Evolutionary conservation across 2,329 filamentous ascomycete genomes (phyloP), one percentile per base, ranked within the genome.

Genomic region (Coniochaeta sp.): DNA sequence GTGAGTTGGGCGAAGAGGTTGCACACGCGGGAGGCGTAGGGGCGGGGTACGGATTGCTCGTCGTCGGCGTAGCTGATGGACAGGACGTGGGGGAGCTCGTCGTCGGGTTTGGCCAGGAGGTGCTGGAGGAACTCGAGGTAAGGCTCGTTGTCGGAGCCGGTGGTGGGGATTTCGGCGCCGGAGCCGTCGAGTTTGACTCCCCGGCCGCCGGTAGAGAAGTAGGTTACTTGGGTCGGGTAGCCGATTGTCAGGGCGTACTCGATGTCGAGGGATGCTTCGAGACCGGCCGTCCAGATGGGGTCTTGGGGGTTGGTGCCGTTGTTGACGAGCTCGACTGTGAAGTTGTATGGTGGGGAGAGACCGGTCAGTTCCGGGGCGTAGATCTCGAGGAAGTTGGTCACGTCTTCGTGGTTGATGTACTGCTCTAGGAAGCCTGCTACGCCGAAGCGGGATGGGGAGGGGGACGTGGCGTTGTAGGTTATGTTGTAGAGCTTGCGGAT

Each of bases 51-150:
- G 0, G 73, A 72, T 48, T 78, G 69, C 65, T 83, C 80, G 56
- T 82, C 75, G 57, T 83, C 79, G 13, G 73, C 77, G 60, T 83
- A 84, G 13, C 77, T 81, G 18, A 81, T 73, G 46, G 76, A 77
- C 12, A 84, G 69, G 2, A 83, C 75, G 49, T 79, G 77, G 1
- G 81, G 81, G 12, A 82, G 60, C 18, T 72, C 62, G 13, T 66
- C 61, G 46, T 76, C 71, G 1, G 66, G 61, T 53, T 71, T 67
- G 20, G 57, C 63, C 1, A 82, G 66, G 7, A 83, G 64, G 53
- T 75, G 71, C 51, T 78, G 67, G 13, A 82, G 65, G 56, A 79
- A 76, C 32, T 76, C 72, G 4, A 83, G 64, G 55, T 79, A 83
- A 0, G 81, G 81, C 62, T 83, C 80, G 59, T 83, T 83, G 54